A percentile compares a stretch with the other conserved stretches of the same genome.
Conservation (phyloP, 257 asterid genomes). For the Solanum tarapatanum region DNA sequence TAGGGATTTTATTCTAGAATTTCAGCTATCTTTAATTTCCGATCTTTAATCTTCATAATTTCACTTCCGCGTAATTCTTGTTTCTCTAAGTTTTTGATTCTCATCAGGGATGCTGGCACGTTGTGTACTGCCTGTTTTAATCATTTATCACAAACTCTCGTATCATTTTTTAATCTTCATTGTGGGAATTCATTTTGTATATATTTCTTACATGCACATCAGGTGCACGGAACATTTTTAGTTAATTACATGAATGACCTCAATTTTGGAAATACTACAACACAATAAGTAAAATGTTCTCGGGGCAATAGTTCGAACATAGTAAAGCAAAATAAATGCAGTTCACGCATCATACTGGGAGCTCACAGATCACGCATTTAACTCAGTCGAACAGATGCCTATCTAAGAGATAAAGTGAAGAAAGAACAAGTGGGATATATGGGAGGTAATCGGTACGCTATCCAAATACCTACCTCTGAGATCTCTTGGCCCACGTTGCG, state of each 20-base stretch:
- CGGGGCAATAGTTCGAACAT: neutral
- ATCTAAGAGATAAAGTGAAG: neutral
- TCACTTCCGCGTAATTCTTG: neutral
- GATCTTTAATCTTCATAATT: neutral
- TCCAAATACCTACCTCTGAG: conserved; percentile 52
- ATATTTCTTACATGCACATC: neutral
- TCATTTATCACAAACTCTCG: neutral
- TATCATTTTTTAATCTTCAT: neutral
- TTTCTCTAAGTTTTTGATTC: neutral
- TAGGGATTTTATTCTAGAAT: neutral
- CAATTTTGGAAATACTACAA: neutral
- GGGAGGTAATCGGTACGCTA: neutral
- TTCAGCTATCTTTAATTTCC: neutral
- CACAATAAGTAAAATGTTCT: neutral
- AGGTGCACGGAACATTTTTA: neutral
- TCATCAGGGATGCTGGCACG: neutral
- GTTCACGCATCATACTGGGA: neutral
- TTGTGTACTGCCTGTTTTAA: neutral
- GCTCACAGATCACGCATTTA: neutral
- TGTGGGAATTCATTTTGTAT: neutral
- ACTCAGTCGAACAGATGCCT: neutral
- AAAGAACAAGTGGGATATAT: neutral
- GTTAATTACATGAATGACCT: neutral
- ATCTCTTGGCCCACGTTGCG: conserved; percentile 99
- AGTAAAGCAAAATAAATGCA: neutral